Base-by-base conservation (phyloP, 1,284 basidiomycete genomes). In the Erythrobasidium hasegawianum region DNA sequence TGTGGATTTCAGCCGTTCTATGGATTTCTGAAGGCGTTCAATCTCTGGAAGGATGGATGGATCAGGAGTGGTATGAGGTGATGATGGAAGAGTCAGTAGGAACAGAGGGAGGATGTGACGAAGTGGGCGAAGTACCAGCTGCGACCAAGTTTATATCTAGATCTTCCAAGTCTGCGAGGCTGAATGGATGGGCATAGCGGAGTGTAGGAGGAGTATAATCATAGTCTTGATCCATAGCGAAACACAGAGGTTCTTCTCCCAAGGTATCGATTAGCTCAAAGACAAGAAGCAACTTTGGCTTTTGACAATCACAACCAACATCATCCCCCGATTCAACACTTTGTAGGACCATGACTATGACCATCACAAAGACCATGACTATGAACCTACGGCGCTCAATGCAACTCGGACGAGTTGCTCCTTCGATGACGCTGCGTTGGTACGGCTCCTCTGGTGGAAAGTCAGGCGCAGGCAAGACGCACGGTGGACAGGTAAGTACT, bases 1-100 rank as follows among this genome's bases (percentile, higher is more conserved):
- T n/a, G 62, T 65, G 24, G 62, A 57, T 38, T 50, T 27, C 13
- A 65, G 56, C 45, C 57, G 55, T 22, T 29, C 41, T 18, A 65
- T 33, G 20, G 62, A 65, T 22, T 57, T 65, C 18, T 65, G 62
- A 7, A 65, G 38, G 22, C 62, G 62, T 11, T 57, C 41, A 13
- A 65, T 58, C 49, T 65, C 62, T 65, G 18, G 43, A 26, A 1
- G 54, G 38, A 0, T 70, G 64, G 67, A 57, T 57, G 2, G 16
- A 29, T 9, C 13, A 33, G 11, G 33, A 33, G 52, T 29, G 7
- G 13, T 2, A 8, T 2, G 3, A 43, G 39, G 39, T 20, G 43
- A 29, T 43, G 29, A 43, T 20, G 11, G n/a, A 2, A 45, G 13
- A 22, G 40, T 45, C 11, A 16, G 13, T 9, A n/a, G 22, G 27